Conservation (phyloP, 805 yeast genomes). For the Nakazawaea siamensis region DNA sequence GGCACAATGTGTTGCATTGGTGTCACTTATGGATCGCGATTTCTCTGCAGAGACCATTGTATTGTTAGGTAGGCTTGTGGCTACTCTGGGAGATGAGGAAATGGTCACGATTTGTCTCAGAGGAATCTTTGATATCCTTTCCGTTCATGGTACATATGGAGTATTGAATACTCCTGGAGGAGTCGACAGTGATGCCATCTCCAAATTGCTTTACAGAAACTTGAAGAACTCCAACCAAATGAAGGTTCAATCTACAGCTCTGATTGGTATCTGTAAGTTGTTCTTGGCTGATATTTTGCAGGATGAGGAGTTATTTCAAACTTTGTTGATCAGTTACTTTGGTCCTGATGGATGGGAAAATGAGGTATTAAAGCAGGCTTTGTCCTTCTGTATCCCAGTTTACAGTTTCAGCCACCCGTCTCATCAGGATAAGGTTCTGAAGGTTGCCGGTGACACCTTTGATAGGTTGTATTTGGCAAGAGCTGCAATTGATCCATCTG, state of each 20-base stretch:
- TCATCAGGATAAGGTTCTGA: conserved; percentile 62
- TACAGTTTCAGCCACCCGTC: conserved; percentile 67
- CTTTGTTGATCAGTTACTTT: conserved; percentile 66
- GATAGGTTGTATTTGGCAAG: conserved; percentile 40
- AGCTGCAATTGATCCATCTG: conserved; percentile 19
- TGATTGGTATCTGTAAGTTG: conserved; percentile 80
- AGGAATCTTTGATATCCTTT: conserved; percentile 68
- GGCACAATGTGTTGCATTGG: conserved; percentile 68
- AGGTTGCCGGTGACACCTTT: conserved; percentile 60
- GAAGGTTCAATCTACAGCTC: conserved; percentile 68
- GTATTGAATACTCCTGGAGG: conserved; percentile 46
- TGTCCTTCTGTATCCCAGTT: conserved; percentile 84
- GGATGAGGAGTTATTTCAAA: conserved; percentile 65
- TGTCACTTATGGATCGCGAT: conserved; percentile 60
- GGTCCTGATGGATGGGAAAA: conserved; percentile 58
- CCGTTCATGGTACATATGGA: conserved; percentile 59
- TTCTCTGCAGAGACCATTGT: conserved; percentile 59
- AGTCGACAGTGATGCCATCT: conserved; percentile 59
- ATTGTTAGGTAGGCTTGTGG: conserved; percentile 60
- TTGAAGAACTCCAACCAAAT: conserved; percentile 50
- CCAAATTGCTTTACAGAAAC: conserved; percentile 61
- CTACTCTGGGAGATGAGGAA: conserved; percentile 58
- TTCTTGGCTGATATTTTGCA: conserved; percentile 67
- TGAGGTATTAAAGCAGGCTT: conserved; percentile 64
- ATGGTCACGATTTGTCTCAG: conserved; percentile 56